Base-by-base conservation (phyloP, 2,329 filamentous ascomycete genomes). In the Metarhizium rileyi region DNA sequence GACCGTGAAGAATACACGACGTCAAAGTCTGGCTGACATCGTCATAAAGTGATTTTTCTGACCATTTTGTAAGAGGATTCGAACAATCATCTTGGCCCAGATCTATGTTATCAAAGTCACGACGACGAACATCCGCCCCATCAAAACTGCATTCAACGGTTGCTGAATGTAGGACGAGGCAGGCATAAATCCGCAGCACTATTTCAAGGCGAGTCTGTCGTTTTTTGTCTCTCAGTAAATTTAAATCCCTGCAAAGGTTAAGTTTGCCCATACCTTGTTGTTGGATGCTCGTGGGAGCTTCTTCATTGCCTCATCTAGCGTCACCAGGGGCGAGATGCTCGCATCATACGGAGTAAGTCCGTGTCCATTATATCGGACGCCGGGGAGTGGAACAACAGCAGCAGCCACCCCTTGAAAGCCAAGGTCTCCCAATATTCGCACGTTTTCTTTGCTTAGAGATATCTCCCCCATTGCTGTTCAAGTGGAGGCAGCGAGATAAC, bases 361-460 rank as follows among this genome's bases (percentile, higher is more conserved):
- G 9, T 6, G 9, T 12, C 8, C 35, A 8, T 38, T 16, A 38
- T 20, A 16, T 18, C 35, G 16, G n/a, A 38, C 35, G 6, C 10
- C 20, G n/a, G 35, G 35, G 22, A 43, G 18, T 18, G 30, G 20
- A 12, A 44, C 36, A 28, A 41, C 27, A 10, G 42, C 27, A 10
- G 42, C 18, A 33, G 44, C 25, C 28, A 35, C 44, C 25, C 23
- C n/a, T 6, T 25, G 38, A 12, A 28, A 44, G n/a, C 41, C 44
- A 14, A 50, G 38, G 12, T 44, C 44, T 18, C 20, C 27, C 4
- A 50, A 30, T 5, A 28, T 36, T 18, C 28, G 30, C n/a, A 8
- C 46, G 30, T 50, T 50, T 36, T 38, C 44, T 18, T 47, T 22
- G 22, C 49, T 50, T 4, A 50, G 41, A 8, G 5, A 23, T 3